phyloP scores from a whole-genome alignment of 2,329 filamentous ascomycete genomes.

The Tolypocladium endophyticum region DNA sequence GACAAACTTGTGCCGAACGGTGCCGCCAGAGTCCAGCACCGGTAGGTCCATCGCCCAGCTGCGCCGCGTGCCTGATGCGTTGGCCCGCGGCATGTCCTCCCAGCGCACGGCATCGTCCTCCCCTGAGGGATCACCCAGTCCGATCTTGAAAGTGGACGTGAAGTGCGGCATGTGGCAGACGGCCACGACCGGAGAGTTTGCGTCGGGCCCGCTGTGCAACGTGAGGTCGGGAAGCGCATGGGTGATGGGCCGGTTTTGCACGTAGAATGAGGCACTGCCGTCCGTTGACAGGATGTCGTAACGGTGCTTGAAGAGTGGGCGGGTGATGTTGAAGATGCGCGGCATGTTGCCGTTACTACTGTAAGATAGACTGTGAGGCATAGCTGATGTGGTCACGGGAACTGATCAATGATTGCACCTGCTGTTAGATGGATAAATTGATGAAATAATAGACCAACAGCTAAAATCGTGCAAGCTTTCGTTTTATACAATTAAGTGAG shows the following conservation, averaged over 20 bases:
- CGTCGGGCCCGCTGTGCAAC: slow-evolving; percentile 1
- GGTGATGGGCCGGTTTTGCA: not conserved
- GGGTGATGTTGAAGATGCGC: not conserved
- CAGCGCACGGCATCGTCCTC: not conserved
- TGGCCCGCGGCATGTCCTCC: slow-evolving; percentile 1
- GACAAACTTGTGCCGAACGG: not conserved
- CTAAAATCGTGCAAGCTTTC: not conserved
- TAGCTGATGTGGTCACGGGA: too few species aligned
- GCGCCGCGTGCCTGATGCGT: slow-evolving; percentile 1
- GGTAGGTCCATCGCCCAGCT: slow-evolving; percentile 3
- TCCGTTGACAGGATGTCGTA: not conserved
- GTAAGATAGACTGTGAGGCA: not conserved
- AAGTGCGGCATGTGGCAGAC: slow-evolving; percentile 2
- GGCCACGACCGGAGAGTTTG: slow-evolving; percentile 1
- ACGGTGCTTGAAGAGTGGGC: not conserved
- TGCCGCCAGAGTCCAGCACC: not conserved
- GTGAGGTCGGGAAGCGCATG: not conserved
- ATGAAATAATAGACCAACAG: not conserved
- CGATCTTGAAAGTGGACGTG: slow-evolving; percentile 1
- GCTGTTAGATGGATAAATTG: not conserved
- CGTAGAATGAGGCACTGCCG: not conserved
- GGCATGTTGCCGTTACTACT: not conserved
- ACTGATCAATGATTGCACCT: not conserved
- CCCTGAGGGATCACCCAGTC: slow-evolving; percentile 1
- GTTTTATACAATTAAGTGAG: not conserved